Conservation (phyloP, 345 rosid species). For the Sonneratia alba region DNA sequence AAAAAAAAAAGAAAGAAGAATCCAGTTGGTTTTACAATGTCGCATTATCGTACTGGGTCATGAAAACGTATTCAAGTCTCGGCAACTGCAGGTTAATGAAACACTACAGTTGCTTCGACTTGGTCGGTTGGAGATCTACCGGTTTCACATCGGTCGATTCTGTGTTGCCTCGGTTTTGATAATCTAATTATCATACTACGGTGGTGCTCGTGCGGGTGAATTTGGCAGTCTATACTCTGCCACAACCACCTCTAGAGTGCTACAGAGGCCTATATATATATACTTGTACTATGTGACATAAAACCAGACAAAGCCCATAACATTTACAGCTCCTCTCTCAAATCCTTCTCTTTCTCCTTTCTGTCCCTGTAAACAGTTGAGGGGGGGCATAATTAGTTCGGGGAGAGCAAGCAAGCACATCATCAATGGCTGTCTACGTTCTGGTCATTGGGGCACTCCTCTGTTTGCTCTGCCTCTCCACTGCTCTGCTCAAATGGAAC, state of each 20-base stretch:
- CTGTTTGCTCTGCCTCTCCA: constrained; percentile 44
- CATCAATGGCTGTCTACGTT: constrained; percentile 55
- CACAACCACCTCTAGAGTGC: constrained; percentile 2
- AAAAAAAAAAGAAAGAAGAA: too few relatives aligned
- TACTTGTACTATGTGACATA: constrained; percentile 8
- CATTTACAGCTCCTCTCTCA: constrained; percentile 13
- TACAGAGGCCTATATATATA: constrained; percentile 7
- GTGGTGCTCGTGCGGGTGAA: not conserved
- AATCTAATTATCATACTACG: not conserved
- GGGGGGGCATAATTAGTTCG: not conserved
- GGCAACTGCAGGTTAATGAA: too few relatives aligned
- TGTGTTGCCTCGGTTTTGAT: not conserved
- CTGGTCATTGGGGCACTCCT: constrained; percentile 28
- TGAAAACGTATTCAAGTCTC: too few relatives aligned
- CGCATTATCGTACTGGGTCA: too few relatives aligned
- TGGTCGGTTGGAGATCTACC: too few relatives aligned
- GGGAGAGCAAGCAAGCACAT: constrained; percentile 4
- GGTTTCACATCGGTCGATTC: not conserved
- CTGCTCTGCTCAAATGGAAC: constrained; percentile 73
- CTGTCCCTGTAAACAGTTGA: constrained; percentile 6
- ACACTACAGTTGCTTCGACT: too few relatives aligned
- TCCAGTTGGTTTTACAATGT: too few relatives aligned
- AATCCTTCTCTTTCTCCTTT: not conserved
- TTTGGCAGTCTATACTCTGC: not conserved
- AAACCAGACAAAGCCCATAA: constrained; percentile 9